These are phyloP conservation scores for Mycoemilia scoparia DNA, from an alignment of 192 early-diverging fungal genomes.

Conservation along the genomic window DNA sequence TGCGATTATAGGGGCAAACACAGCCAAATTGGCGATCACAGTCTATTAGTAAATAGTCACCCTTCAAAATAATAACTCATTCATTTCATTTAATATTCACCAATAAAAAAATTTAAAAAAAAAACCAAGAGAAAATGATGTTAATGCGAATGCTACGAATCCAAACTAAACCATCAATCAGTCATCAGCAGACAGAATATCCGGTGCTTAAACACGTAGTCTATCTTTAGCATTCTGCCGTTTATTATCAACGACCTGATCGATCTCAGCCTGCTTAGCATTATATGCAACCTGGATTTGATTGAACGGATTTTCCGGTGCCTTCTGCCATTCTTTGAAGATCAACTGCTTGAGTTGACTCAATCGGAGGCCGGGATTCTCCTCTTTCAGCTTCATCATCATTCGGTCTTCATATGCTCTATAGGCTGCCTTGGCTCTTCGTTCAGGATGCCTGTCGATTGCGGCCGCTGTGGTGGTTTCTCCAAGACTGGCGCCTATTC, in stretches of 20 bases:
- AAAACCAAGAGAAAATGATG: too few relatives aligned
- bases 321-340: slow-evolving; percentile 63
- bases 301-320: slow-evolving; percentile 65
- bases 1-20: too few relatives aligned
- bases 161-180: slow-evolving; percentile 28
- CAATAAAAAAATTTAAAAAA: too few relatives aligned
- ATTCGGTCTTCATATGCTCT: slow-evolving; percentile 50
- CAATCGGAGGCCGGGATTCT: slow-evolving; percentile 61
- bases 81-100: too few relatives aligned
- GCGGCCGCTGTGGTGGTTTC: slow-evolving; percentile 23
- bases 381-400: slow-evolving; percentile 50
- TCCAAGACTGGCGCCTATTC: too few relatives aligned
- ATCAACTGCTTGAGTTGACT: slow-evolving; percentile 59
- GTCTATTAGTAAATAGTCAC: too few relatives aligned
- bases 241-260: slow-evolving; percentile 24
- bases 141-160: neutral
- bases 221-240: slow-evolving; percentile 17
- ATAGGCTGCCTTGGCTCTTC: slow-evolving; percentile 62
- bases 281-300: slow-evolving; percentile 55
- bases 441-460: slow-evolving; percentile 79
- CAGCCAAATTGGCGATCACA: too few relatives aligned
- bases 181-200: too few relatives aligned
- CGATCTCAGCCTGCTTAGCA: slow-evolving; percentile 42
- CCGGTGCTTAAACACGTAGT: slow-evolving; percentile 20
- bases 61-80: too few relatives aligned